phyloP scores from a whole-genome alignment of 2,329 filamentous ascomycete species.

The Penicillium sp. region DNA sequence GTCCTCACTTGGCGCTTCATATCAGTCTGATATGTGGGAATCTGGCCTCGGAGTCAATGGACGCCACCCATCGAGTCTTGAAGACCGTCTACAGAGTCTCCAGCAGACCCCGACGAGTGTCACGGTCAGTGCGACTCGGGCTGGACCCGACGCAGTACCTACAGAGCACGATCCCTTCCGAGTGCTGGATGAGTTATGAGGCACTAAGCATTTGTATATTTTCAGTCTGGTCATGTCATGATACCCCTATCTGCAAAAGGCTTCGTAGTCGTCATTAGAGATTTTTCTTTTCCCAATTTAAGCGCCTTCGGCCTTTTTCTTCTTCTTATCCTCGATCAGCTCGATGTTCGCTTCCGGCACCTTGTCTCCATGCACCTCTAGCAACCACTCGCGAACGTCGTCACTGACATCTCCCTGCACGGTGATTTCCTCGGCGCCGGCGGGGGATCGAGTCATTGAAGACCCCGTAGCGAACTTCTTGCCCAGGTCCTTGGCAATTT shows the following conservation, averaged over 20 bases:
- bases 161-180: constrained; percentile 24
- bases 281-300: neutral
- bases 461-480: constrained; percentile 98
- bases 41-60: neutral
- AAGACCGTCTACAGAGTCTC: constrained; percentile 17
- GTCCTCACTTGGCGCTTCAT: constrained; percentile 9
- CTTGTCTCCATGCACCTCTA: constrained; percentile 75
- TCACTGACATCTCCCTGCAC: constrained; percentile 96
- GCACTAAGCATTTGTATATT: constrained; percentile 7
- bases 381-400: constrained; percentile 85
- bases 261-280: constrained; percentile 17
- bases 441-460: constrained; percentile 82
- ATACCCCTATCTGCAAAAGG: constrained; percentile 22
- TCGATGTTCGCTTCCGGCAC: constrained; percentile 96
- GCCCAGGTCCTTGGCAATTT: constrained; percentile 90
- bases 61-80: constrained; percentile 21
- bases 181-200: constrained; percentile 31
- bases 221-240: constrained; percentile 20
- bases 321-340: constrained; percentile 91
- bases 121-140: neutral
- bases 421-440: constrained; percentile 90
- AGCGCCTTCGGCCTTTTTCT: constrained; percentile 55
- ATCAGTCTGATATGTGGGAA: constrained; percentile 7
- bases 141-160: constrained; percentile 5
- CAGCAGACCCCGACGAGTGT: constrained; percentile 5